Evolutionary conservation across 495 filamentous ascomycete genomes (phyloP).

Genomic region (Darksidea phi): DNA sequence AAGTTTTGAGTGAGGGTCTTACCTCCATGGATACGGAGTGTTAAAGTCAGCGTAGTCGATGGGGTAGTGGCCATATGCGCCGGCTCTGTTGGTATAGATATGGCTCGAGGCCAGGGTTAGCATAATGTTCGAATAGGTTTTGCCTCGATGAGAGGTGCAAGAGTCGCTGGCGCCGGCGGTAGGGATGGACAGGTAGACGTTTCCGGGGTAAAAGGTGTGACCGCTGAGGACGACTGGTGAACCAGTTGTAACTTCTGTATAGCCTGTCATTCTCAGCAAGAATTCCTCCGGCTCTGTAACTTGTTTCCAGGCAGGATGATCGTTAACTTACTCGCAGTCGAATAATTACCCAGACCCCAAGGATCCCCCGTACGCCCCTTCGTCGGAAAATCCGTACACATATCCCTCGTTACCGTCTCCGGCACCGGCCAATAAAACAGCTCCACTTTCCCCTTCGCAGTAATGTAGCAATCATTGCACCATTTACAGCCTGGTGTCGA

Average conservation of each 20-base stretch:
- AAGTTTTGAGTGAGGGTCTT: background rate
- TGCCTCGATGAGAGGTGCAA: background rate
- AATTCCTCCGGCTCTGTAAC: too few relatives aligned
- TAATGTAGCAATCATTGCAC: background rate
- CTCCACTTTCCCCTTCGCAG: background rate
- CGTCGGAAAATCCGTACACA: constrained; percentile 3
- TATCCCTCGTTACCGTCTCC: background rate
- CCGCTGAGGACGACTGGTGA: background rate
- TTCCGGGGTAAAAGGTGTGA: background rate
- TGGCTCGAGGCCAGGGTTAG: constrained; percentile 8
- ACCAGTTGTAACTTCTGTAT: constrained; percentile 1
- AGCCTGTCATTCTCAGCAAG: background rate
- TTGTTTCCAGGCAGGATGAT: background rate
- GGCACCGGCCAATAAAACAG: constrained; percentile 3
- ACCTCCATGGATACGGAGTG: constrained; percentile 4
- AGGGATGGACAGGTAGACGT: constrained; percentile 4
- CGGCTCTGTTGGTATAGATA: constrained; percentile 2
- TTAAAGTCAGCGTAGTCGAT: constrained; percentile 8
- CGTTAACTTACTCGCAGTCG: background rate
- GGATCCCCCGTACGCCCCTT: background rate
- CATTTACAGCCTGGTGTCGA: background rate
- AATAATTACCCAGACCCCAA: background rate
- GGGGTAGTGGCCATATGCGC: background rate
- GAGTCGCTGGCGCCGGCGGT: background rate
- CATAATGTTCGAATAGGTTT: background rate